Conservation (phyloP, 2,329 filamentous ascomycete genomes). For the Aspergillus awamori region DNA sequence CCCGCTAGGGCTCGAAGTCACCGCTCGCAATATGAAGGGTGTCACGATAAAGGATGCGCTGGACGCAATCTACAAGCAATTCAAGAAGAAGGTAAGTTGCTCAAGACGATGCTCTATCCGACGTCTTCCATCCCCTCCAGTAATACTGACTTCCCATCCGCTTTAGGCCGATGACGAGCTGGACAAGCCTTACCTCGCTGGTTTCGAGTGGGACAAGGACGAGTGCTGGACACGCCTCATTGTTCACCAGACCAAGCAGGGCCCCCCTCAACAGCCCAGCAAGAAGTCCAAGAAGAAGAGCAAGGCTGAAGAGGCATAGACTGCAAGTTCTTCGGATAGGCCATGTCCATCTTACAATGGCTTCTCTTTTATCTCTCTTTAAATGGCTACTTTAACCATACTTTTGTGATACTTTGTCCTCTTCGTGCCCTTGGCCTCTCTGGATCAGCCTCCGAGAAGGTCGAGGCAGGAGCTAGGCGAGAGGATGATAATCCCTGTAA, state of each 20-base stretch:
- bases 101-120: neutral
- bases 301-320: constrained; percentile 43
- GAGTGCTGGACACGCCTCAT: constrained; percentile 86
- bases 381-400: constrained; percentile 1
- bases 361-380: constrained; percentile 6
- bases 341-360: neutral
- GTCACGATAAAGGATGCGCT: constrained; percentile 97
- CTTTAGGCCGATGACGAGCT: constrained; percentile 85
- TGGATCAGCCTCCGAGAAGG: constrained; percentile 18
- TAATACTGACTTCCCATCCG: constrained; percentile 1
- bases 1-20: constrained; percentile 82
- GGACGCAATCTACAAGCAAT: constrained; percentile 93
- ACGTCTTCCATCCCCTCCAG: neutral
- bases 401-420: constrained; percentile 17
- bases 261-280: constrained; percentile 51
- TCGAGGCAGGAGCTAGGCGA: constrained; percentile 34
- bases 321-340: constrained; percentile 1
- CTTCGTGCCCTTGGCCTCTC: constrained; percentile 18
- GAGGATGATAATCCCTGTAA: constrained; percentile 23
- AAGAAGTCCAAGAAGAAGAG: constrained; percentile 69
- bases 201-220: constrained; percentile 95
- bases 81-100: constrained; percentile 84
- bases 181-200: constrained; percentile 81
- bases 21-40: constrained; percentile 86
- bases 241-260: constrained; percentile 79